Evolutionary conservation across 2,329 filamentous ascomycete species (phyloP).

Genomic region (Fusarium buharicum): DNA sequence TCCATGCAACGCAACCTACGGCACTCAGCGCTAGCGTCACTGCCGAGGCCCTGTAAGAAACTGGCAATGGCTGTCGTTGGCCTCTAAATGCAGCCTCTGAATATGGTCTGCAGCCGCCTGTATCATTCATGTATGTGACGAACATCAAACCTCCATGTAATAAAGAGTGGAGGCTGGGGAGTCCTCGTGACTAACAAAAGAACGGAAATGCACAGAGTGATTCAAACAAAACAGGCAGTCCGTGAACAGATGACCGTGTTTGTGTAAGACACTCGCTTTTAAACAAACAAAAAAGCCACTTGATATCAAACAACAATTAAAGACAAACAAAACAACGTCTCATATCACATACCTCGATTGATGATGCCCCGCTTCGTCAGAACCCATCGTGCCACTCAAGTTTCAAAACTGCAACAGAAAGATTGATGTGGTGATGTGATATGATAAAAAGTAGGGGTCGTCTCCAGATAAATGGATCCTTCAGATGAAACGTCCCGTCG

Average conservation of each 20-base stretch:
- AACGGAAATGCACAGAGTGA: not conserved
- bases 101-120: not conserved
- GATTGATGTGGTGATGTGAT: not conserved
- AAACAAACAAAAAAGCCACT: constrained; percentile 1
- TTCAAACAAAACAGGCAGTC: not conserved
- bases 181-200: not conserved
- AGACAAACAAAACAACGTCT: constrained; percentile 25
- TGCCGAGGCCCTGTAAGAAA: constrained; percentile 4
- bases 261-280: not conserved
- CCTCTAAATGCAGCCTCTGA: not conserved
- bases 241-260: not conserved
- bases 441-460: constrained; percentile 4
- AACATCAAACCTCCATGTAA: constrained; percentile 12
- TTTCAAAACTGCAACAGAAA: constrained; percentile 31
- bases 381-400: constrained; percentile 41
- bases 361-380: constrained; percentile 35
- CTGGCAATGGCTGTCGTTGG: not conserved
- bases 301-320: too few species aligned
- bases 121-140: not conserved
- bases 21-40: constrained; percentile 20
- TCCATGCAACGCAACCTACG: not conserved
- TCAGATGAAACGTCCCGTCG: constrained; percentile 13
- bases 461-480: constrained; percentile 7
- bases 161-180: not conserved
- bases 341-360: constrained; percentile 32